Conservation (phyloP, 2,329 filamentous ascomycete species). For the Fusarium sp. region DNA sequence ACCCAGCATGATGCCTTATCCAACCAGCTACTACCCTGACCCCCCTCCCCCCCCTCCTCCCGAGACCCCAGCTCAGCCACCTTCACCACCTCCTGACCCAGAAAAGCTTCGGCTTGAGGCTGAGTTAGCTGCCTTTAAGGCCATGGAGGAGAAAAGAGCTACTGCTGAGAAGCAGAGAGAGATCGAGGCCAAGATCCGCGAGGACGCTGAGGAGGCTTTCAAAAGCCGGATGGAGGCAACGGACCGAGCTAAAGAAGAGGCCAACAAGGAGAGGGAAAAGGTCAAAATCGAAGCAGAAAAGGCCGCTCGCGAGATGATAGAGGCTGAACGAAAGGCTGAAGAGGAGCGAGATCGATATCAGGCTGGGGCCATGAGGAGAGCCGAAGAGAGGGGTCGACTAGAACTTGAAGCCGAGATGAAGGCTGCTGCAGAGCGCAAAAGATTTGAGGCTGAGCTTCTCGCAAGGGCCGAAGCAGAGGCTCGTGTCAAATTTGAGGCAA, state of each 20-base stretch:
- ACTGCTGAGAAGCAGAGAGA: neutral
- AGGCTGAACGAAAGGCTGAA: neutral
- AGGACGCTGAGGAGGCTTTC: neutral
- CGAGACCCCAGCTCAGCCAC: neutral
- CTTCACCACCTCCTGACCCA: neutral
- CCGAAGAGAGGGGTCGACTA: neutral
- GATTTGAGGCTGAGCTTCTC: neutral
- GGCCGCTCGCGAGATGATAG: neutral
- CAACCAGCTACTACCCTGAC: neutral
- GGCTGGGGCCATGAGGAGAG: neutral
- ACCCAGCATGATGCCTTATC: neutral
- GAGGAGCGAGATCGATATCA: neutral
- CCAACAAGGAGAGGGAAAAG: neutral
- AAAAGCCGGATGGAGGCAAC: neutral
- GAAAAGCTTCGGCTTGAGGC: neutral
- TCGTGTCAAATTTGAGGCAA: neutral
- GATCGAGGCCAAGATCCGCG: neutral
- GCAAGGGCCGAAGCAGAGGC: neutral
- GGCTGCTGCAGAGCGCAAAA: neutral
- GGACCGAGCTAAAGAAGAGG: neutral
- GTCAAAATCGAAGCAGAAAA: neutral
- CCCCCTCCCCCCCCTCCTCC: neutral
- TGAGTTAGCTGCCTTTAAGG: neutral
- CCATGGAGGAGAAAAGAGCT: neutral
- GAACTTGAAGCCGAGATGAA: neutral